Evolutionary conservation across 768 basidiomycete species (phyloP).

Genomic region (Royoungia palumana): DNA sequence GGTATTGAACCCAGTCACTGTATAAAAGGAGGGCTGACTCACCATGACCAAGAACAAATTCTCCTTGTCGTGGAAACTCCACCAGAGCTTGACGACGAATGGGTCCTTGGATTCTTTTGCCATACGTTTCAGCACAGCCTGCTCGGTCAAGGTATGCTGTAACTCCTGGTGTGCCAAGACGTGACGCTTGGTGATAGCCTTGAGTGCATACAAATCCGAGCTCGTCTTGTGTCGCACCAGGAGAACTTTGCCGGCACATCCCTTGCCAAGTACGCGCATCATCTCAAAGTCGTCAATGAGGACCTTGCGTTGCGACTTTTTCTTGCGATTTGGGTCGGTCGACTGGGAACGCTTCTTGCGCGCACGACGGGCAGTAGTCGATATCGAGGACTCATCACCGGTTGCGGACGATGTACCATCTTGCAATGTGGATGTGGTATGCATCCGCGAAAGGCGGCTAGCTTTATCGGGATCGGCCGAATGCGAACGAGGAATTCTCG

Average conservation of each 20-base stretch:
- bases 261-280: constrained; percentile 94
- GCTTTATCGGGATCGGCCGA: constrained; percentile 75
- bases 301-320: constrained; percentile 63
- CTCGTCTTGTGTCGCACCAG: constrained; percentile 80
- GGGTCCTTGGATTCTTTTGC: constrained; percentile 85
- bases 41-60: constrained; percentile 97
- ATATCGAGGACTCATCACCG: constrained; percentile 72
- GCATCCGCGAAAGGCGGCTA: constrained; percentile 55
- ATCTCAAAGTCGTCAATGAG: constrained; percentile 93
- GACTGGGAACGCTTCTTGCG: constrained; percentile 57
- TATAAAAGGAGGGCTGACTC: constrained; percentile 21
- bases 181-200: constrained; percentile 97
- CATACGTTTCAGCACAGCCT: constrained; percentile 92
- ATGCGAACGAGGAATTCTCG: constrained; percentile 70
- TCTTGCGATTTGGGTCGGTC: constrained; percentile 48
- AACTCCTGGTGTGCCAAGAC: constrained; percentile 96
- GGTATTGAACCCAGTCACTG: neutral
- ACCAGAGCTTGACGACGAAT: constrained; percentile 94
- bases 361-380: constrained; percentile 45
- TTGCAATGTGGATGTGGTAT: constrained; percentile 48
- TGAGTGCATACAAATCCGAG: constrained; percentile 80
- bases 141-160: constrained; percentile 94
- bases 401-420: constrained; percentile 55
- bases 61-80: constrained; percentile 97
- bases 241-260: constrained; percentile 95